A percentile compares a stretch with the other conserved stretches of the same genome.
phyloP scores from a whole-genome alignment of 305 asterid genomes.

The Andrographis paniculata region DNA sequence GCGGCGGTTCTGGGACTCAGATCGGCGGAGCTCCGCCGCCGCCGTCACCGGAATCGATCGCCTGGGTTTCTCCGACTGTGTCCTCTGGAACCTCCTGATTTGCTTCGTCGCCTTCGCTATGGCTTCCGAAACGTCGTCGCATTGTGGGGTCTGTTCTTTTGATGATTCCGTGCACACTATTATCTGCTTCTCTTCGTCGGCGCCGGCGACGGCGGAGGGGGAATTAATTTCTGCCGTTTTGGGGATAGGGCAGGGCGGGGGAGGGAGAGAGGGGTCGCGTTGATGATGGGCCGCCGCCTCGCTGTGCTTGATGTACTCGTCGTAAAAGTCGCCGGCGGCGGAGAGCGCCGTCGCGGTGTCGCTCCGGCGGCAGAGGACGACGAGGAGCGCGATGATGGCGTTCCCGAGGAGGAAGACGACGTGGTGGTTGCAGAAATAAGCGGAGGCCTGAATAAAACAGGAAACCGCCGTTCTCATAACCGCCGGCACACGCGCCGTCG shows the following conservation, averaged over 20 bases:
- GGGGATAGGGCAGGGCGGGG: slow-evolving; percentile 9
- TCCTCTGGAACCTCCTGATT: slow-evolving; percentile 57
- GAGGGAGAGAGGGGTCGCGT: neutral
- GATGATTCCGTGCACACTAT: slow-evolving; percentile 14
- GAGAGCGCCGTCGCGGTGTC: slow-evolving; percentile 18
- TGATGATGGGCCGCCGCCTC: slow-evolving; percentile 20
- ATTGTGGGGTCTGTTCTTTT: slow-evolving; percentile 8
- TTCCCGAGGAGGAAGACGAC: slow-evolving; percentile 76
- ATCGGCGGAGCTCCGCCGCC: slow-evolving; percentile 38
- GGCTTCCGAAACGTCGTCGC: slow-evolving; percentile 37
- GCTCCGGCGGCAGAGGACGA: slow-evolving; percentile 39
- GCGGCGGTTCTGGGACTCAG: slow-evolving; percentile 37
- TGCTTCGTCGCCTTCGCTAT: slow-evolving; percentile 48
- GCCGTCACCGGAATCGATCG: slow-evolving; percentile 36
- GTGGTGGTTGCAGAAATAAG: slow-evolving; percentile 51
- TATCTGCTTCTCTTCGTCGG: slow-evolving; percentile 30
- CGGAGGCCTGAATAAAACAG: slow-evolving; percentile 13
- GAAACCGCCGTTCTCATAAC: slow-evolving; percentile 17
- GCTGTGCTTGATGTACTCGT: slow-evolving; percentile 37
- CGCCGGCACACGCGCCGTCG: slow-evolving; percentile 43
- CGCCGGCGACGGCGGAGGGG: neutral
- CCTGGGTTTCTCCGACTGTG: slow-evolving; percentile 65
- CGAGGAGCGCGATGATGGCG: slow-evolving; percentile 38
- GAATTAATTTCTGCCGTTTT: neutral
- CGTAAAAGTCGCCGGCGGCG: slow-evolving; percentile 28